phyloP scores from a whole-genome alignment of 2,329 filamentous ascomycete genomes.

The Zymoseptoria passerinii region DNA sequence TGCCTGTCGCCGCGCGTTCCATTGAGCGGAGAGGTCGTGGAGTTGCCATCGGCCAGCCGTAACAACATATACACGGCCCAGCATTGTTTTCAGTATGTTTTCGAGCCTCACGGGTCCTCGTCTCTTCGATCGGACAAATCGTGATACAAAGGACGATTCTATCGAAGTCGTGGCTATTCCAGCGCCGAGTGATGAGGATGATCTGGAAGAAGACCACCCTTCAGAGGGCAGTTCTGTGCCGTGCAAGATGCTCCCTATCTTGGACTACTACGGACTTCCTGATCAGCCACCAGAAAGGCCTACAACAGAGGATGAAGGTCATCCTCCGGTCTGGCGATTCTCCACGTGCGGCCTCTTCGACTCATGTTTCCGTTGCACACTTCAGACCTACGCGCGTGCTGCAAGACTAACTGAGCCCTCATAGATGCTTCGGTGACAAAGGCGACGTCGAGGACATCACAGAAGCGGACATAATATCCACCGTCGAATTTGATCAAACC shows the following conservation, averaged over 20 bases:
- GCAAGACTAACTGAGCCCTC: slow-evolving; percentile 21
- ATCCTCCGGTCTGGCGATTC: not conserved
- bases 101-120: not conserved
- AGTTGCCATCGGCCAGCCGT: not conserved
- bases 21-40: not conserved
- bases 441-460: slow-evolving; percentile 98
- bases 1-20: not conserved
- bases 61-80: not conserved
- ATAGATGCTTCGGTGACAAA: slow-evolving; percentile 97
- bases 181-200: not conserved
- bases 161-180: not conserved
- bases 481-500: slow-evolving; percentile 83
- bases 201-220: not conserved
- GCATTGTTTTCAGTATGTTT: not conserved
- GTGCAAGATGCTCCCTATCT: not conserved
- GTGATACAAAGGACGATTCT: not conserved
- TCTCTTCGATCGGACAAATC: not conserved
- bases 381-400: not conserved
- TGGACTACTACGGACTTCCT: not conserved
- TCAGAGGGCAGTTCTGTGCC: not conserved
- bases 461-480: slow-evolving; percentile 91
- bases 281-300: not conserved
- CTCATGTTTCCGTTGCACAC: not conserved
- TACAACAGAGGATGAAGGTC: not conserved
- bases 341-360: not conserved